phyloP scores from a whole-genome alignment of 768 basidiomycete genomes.

The Pulveroboletus frians region DNA sequence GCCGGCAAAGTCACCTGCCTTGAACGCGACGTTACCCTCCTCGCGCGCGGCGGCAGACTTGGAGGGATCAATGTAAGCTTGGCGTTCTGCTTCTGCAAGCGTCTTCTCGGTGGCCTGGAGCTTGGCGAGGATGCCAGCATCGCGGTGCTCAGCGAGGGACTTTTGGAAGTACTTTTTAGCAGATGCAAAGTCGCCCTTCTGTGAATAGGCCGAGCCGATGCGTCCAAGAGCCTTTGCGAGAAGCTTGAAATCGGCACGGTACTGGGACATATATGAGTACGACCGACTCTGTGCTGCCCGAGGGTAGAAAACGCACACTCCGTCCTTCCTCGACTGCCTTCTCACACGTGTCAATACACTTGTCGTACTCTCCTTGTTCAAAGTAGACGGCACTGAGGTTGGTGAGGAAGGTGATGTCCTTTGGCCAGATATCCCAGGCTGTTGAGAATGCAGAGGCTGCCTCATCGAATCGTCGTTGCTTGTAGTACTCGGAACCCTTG shows the following conservation, averaged over 20 bases:
- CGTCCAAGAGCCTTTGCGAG: conserved; percentile 93
- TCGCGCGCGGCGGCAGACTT: conserved; percentile 79
- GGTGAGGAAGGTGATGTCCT: conserved; percentile 90
- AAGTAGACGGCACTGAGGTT: conserved; percentile 90
- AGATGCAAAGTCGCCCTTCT: conserved; percentile 66
- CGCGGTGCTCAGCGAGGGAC: conserved; percentile 93
- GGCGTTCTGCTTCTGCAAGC: conserved; percentile 71
- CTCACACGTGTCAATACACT: conserved; percentile 85
- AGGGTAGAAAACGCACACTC: conserved; percentile 39
- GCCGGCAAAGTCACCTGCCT: conserved; percentile 83
- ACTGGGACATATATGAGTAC: conserved; percentile 32
- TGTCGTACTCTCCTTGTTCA: conserved; percentile 89
- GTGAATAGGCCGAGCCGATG: conserved; percentile 77
- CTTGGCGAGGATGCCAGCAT: conserved; percentile 86
- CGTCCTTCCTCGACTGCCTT: conserved; percentile 97
- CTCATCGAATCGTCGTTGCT: conserved; percentile 73
- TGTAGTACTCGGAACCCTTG: conserved; percentile 76
- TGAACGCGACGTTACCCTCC: conserved; percentile 91
- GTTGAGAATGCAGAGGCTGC: conserved; percentile 73
- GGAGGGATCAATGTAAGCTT: conserved; percentile 84
- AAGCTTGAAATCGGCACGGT: conserved; percentile 92
- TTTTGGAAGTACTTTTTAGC: conserved; percentile 94
- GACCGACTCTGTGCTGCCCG: background rate
- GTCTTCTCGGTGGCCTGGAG: conserved; percentile 77
- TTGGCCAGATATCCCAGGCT: conserved; percentile 91